phyloP scores from a whole-genome alignment of 2,329 filamentous ascomycete species.

The Mycosphaerella sp. region DNA sequence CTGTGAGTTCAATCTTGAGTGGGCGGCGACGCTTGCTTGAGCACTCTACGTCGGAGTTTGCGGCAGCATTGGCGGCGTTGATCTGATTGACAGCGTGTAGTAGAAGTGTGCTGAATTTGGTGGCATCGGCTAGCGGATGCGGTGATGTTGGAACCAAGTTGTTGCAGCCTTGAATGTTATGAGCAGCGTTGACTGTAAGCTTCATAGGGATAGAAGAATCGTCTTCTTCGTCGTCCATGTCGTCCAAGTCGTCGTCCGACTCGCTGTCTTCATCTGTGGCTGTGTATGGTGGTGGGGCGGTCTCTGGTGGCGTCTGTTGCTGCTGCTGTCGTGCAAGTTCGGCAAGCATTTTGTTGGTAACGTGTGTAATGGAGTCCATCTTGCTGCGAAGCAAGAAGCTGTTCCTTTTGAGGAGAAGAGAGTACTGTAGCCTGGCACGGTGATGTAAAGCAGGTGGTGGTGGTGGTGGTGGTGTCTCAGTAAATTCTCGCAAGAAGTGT shows the following conservation, averaged over 20 bases:
- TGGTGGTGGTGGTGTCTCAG: not conserved
- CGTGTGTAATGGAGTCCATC: slow-evolving; percentile 25
- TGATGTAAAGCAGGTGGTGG: not conserved
- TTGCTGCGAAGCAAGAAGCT: not conserved
- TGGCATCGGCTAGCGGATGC: slow-evolving; percentile 35
- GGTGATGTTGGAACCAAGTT: slow-evolving; percentile 45
- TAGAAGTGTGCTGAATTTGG: slow-evolving; percentile 42
- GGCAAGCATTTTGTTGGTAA: slow-evolving; percentile 23
- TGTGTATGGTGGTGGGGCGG: slow-evolving; percentile 25
- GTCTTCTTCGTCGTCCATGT: slow-evolving; percentile 12
- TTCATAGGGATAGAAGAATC: slow-evolving; percentile 37
- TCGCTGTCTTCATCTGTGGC: slow-evolving; percentile 24
- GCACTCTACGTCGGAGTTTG: slow-evolving; percentile 41
- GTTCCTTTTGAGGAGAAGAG: slow-evolving; percentile 3
- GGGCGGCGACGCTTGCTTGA: slow-evolving; percentile 37
- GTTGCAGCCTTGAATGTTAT: slow-evolving; percentile 43
- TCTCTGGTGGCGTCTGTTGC: slow-evolving; percentile 9
- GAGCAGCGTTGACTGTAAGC: slow-evolving; percentile 45
- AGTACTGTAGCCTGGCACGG: not conserved
- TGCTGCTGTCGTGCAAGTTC: slow-evolving; percentile 20
- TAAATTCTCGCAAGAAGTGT: slow-evolving; percentile 6
- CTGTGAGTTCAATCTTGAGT: slow-evolving; percentile 43
- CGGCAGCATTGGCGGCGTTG: slow-evolving; percentile 31
- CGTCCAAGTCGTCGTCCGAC: slow-evolving; percentile 6
- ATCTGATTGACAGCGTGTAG: slow-evolving; percentile 41